Evolutionary conservation across 2,329 filamentous ascomycete genomes (phyloP).

Genomic region (Talaromyces sp.): DNA sequence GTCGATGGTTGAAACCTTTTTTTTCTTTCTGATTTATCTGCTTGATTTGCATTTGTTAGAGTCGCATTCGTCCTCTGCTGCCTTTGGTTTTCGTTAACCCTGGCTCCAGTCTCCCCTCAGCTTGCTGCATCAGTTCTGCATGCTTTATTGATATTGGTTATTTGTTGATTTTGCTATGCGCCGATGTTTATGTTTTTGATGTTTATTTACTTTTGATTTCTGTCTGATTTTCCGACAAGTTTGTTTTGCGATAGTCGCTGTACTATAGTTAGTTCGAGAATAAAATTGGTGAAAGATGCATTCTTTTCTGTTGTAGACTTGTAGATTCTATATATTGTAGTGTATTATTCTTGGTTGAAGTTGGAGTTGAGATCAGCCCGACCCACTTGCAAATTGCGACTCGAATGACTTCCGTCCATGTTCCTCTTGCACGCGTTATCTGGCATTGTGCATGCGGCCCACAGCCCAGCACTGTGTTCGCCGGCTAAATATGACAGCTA

Average conservation of each 20-base stretch:
- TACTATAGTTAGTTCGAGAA: conserved; percentile 42
- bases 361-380: neutral
- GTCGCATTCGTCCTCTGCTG: conserved; percentile 13
- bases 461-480: neutral
- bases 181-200: conserved; percentile 1
- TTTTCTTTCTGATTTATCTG: conserved; percentile 8
- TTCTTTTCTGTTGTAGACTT: neutral
- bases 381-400: neutral
- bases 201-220: neutral
- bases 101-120: conserved; percentile 2
- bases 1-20: conserved; percentile 8
- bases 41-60: conserved; percentile 14
- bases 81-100: conserved; percentile 5
- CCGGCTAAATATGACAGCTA: neutral
- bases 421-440: neutral
- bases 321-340: neutral
- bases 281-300: conserved; percentile 1
- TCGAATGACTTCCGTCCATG: neutral
- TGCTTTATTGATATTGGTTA: conserved; percentile 2
- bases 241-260: conserved; percentile 6
- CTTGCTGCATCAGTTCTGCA: conserved; percentile 1
- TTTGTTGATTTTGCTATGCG: neutral
- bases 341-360: no score
- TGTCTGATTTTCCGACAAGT: neutral
- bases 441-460: neutral